Percentiles rank a stretch among this genome's conserved stretches.
Evolutionary conservation across 1,284 basidiomycete species (phyloP).

Genomic region (Crocinoboletus sp.): DNA sequence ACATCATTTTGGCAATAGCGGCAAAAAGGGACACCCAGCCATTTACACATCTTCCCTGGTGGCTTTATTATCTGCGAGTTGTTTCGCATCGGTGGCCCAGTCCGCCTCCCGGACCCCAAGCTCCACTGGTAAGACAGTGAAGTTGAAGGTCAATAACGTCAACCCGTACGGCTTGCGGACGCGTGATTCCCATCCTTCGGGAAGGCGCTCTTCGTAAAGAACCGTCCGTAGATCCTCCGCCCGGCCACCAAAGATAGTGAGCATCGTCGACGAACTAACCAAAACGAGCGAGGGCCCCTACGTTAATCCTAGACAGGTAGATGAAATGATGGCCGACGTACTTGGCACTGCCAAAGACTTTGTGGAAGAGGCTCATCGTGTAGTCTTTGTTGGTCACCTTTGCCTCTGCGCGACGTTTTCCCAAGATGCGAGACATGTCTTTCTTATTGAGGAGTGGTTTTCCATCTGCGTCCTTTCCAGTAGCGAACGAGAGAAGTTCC

Average conservation of each 20-base stretch:
- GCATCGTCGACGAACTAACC: conserved; percentile 19
- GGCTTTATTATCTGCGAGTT: not conserved
- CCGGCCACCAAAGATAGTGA: conserved; percentile 59
- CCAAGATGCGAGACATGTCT: conserved; percentile 53
- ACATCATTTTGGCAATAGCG: too few relatives aligned
- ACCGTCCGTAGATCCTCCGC: conserved; percentile 51
- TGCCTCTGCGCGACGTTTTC: conserved; percentile 56
- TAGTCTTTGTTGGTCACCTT: conserved; percentile 51
- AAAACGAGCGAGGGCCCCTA: not conserved
- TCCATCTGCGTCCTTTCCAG: conserved; percentile 50
- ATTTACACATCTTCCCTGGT: not conserved
- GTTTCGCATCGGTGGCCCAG: conserved; percentile 18
- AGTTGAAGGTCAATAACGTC: conserved; percentile 56
- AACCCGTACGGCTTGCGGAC: conserved; percentile 51
- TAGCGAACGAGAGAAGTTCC: conserved; percentile 55
- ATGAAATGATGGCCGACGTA: conserved; percentile 32
- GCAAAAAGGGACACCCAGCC: too few relatives aligned
- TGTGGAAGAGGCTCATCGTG: conserved; percentile 45
- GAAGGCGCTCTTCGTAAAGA: conserved; percentile 61
- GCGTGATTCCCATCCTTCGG: conserved; percentile 63
- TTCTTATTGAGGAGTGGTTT: conserved; percentile 44
- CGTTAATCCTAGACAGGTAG: not conserved
- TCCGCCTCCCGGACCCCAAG: conserved; percentile 38
- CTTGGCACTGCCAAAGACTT: conserved; percentile 64
- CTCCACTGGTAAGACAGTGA: conserved; percentile 51